Evolutionary conservation across 306 rosid genomes (phyloP), one percentile per base, ranked within the genome.

Genomic region (Citrullus mucosospermus): DNA sequence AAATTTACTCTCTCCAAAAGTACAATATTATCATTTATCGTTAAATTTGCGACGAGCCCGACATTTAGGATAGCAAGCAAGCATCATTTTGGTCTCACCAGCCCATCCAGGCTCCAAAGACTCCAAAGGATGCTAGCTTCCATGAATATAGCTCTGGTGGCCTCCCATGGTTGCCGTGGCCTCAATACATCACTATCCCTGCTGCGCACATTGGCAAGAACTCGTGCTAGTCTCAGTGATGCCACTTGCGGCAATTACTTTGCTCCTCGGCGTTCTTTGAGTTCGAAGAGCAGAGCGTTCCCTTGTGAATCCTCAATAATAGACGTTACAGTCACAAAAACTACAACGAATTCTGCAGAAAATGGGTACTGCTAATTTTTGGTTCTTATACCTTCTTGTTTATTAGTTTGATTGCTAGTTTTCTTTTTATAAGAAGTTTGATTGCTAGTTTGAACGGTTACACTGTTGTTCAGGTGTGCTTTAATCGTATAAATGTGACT

Each of bases 131-230:
- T 39, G 73, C 86, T 86, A 88, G 79, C 84, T 43, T 86, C 89
- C 9, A 79, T 76, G 83, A 82, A 85, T 67, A 82, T 83, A 50
- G 84, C 95, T 81, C 83, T 93, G 38, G 69, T 84, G 41, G 78
- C 89, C 76, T 83, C 86, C 82, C 79, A 80, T 13, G 73, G 87
- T 32, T 79, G 85, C 88, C 91, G 93, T 69, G 79, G 85, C 74
- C 77, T 86, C 25, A 71, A 62, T 44, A 68, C 77, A 6, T 89
- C 89, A 0, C 41, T 62, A 46, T 50, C 78, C 70, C 63, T 82
- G 34, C 77, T 46, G 51, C 87, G 87, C 61, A 83, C 85, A 1
- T 44, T 88, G 57, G 81, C 61, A 32, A 81, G 80, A 66, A 75
- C 87, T 48, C 85, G 78, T 56, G 76, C 83, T 77, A 69, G 68